Percentiles rank a stretch among this genome's conserved stretches.
phyloP scores from a whole-genome alignment of 805 yeast genomes.

The Starmerella lactis-condensi region DNA sequence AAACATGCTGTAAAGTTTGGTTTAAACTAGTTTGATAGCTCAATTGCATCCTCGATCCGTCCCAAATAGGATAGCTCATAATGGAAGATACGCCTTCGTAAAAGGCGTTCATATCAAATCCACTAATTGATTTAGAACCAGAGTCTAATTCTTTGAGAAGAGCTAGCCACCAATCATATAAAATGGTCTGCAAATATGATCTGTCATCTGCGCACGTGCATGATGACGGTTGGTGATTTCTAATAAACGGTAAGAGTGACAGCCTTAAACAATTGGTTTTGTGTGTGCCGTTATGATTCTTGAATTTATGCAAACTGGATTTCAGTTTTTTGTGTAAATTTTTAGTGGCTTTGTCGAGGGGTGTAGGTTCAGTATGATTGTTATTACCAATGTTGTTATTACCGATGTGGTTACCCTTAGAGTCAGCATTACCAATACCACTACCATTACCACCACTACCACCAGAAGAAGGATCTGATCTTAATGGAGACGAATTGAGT shows the following conservation, averaged over 20 bases:
- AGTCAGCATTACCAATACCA: too few species aligned
- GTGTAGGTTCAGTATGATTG: not conserved
- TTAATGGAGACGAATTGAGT: too few species aligned
- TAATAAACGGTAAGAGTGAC: constrained; percentile 26
- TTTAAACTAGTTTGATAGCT: constrained; percentile 22
- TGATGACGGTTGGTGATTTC: constrained; percentile 16
- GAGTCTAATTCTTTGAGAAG: constrained; percentile 17
- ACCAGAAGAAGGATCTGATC: too few species aligned
- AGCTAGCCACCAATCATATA: constrained; percentile 25
- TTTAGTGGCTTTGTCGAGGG: too few species aligned
- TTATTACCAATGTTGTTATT: not conserved
- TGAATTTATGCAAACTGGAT: constrained; percentile 10
- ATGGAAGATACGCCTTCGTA: constrained; percentile 26
- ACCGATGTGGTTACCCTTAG: not conserved
- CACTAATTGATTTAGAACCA: constrained; percentile 15
- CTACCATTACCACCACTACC: too few species aligned
- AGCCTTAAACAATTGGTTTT: constrained; percentile 25
- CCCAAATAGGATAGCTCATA: constrained; percentile 26
- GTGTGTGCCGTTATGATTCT: constrained; percentile 8
- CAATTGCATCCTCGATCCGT: constrained; percentile 2
- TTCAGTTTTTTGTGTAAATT: constrained; percentile 6
- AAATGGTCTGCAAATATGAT: too few species aligned
- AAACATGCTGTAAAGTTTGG: constrained; percentile 36
- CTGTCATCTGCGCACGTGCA: constrained; percentile 15
- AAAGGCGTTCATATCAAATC: constrained; percentile 25